Conservation (phyloP, 495 filamentous ascomycete species). For the Penicillium longicatenatum region DNA sequence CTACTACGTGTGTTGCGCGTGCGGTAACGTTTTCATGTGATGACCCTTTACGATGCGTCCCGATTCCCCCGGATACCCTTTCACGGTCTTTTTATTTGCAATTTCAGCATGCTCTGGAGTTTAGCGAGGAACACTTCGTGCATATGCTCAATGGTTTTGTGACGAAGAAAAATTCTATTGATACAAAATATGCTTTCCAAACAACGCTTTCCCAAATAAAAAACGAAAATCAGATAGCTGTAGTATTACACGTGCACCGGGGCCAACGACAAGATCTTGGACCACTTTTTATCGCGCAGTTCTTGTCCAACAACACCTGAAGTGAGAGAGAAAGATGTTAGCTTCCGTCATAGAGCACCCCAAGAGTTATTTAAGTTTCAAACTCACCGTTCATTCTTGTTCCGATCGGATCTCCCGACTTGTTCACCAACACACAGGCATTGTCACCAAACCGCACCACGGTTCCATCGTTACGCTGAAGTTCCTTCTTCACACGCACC, state of each 20-base stretch:
- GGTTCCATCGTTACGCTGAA: constrained; percentile 83
- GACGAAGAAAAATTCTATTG: constrained; percentile 9
- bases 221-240: constrained; percentile 15
- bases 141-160: background rate
- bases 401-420: constrained; percentile 93
- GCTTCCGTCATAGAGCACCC: constrained; percentile 16
- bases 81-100: constrained; percentile 20
- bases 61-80: constrained; percentile 41
- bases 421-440: constrained; percentile 96
- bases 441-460: constrained; percentile 95
- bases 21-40: constrained; percentile 81
- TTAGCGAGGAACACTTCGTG: constrained; percentile 8
- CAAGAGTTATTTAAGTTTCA: background rate
- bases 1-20: constrained; percentile 93
- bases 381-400: constrained; percentile 80
- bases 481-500: constrained; percentile 85
- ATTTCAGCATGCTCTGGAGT: constrained; percentile 12
- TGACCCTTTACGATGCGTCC: constrained; percentile 23
- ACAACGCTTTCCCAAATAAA: constrained; percentile 34
- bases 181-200: constrained; percentile 20
- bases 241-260: constrained; percentile 80
- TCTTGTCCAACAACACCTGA: constrained; percentile 82
- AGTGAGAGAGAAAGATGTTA: constrained; percentile 15
- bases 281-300: constrained; percentile 87
- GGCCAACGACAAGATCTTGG: constrained; percentile 94